Conservation (phyloP, 805 yeast genomes). For the Candida taoyuanica region DNA sequence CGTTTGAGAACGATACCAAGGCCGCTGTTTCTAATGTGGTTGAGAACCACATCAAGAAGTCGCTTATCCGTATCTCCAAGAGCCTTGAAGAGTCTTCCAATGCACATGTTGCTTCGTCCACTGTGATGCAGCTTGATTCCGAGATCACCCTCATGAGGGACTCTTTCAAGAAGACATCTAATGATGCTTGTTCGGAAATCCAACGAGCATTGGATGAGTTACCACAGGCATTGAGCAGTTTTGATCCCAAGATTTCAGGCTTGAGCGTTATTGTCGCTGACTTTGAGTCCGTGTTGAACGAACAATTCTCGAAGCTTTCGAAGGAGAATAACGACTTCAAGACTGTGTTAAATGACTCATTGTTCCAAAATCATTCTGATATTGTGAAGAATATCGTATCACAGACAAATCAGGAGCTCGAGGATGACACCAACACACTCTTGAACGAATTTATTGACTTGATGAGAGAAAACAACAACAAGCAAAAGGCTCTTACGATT, state of each 20-base stretch:
- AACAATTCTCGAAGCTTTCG: constrained; percentile 21
- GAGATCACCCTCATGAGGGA: constrained; percentile 14
- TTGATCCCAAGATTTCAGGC: constrained; percentile 14
- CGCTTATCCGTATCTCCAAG: constrained; percentile 5
- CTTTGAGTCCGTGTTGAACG: constrained; percentile 14
- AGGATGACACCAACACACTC: constrained; percentile 20
- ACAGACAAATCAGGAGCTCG: constrained; percentile 14
- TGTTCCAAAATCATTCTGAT: constrained; percentile 23
- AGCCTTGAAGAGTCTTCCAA: constrained; percentile 1
- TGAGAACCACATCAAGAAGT: constrained; percentile 5
- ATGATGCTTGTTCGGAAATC: constrained; percentile 23
- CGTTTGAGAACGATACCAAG: constrained; percentile 22
- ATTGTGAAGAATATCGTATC: constrained; percentile 15
- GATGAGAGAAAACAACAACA: constrained; percentile 17
- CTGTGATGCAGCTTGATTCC: constrained; percentile 7
- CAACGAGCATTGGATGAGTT: constrained; percentile 20
- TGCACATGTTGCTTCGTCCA: constrained; percentile 3
- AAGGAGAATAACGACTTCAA: constrained; percentile 25
- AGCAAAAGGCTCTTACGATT: constrained; percentile 16
- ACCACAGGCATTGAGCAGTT: constrained; percentile 20
- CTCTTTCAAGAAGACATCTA: constrained; percentile 17
- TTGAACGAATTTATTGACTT: constrained; percentile 18
- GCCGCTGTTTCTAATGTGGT: constrained; percentile 13
- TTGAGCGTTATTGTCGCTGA: constrained; percentile 9
- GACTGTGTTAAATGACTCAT: constrained; percentile 15